Evolutionary conservation across 257 asterid genomes (phyloP).

Genomic region (Salvia miltiorrhiza): DNA sequence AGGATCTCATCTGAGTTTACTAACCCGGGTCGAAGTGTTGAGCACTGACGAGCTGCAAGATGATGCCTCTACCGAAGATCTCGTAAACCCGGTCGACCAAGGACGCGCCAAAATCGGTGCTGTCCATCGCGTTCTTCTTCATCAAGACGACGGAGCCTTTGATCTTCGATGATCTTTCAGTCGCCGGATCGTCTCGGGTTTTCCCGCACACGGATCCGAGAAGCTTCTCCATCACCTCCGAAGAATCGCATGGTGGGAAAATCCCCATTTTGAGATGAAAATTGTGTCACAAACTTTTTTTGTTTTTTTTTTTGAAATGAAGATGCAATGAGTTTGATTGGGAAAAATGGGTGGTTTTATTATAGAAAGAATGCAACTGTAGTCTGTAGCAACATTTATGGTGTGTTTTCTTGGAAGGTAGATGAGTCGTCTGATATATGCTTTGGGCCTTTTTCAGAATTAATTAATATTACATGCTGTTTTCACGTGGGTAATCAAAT

Average conservation of each 20-base stretch:
- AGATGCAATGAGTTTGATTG: not conserved
- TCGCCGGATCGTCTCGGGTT: slow-evolving; percentile 24
- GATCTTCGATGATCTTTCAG: slow-evolving; percentile 29
- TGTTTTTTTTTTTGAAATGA: not conserved
- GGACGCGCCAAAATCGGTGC: slow-evolving; percentile 42
- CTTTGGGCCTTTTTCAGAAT: not conserved
- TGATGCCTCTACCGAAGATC: slow-evolving; percentile 52
- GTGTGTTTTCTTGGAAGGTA: not conserved
- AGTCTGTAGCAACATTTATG: not conserved
- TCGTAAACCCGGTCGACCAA: slow-evolving; percentile 55
- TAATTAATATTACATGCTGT: not conserved
- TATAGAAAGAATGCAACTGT: not conserved
- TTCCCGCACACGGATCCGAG: slow-evolving; percentile 44
- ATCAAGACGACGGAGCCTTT: slow-evolving; percentile 51
- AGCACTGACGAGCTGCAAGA: slow-evolving; percentile 68
- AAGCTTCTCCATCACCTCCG: slow-evolving; percentile 43
- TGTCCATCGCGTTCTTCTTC: slow-evolving; percentile 64
- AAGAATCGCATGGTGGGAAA: slow-evolving; percentile 12
- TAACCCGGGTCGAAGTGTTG: slow-evolving; percentile 44
- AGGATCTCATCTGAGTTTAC: not conserved
- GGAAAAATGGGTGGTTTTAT: not conserved
- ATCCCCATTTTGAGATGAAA: not conserved
- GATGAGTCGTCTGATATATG: not conserved
- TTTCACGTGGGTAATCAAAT: not conserved
- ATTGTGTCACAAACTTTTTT: not conserved